Base-by-base conservation (phyloP, 495 filamentous ascomycete genomes). In the Glonium stellatum region DNA sequence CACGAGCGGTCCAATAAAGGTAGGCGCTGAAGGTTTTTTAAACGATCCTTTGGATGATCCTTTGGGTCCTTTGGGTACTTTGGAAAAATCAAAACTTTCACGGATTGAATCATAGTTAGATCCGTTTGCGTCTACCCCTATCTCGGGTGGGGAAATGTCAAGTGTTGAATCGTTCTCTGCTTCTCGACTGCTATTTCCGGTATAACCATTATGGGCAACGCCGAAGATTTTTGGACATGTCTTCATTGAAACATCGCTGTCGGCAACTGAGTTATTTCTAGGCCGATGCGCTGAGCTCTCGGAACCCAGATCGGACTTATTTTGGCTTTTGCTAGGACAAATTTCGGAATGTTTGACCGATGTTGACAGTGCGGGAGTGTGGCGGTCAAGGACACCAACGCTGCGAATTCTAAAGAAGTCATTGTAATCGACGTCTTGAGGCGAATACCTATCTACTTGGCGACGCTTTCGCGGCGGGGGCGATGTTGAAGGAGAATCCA, bases 11-110 rank as follows among this genome's bases (percentile, higher is more conserved):
- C 10, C 12, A 11, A 44, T 44, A 18, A 18, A 18, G 39, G 39
- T 44, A 48, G 23, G n/a, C 21, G 18, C 21, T 22, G 34, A 49
- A 21, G 18, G 19, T 18, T 36, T 25, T 15, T 15, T 21, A 19
- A 23, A 57, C 18, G 15, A 4, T 23, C 10, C 34, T 57, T 21
- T 21, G 39, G 12, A 57, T n/a, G 15, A 11, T 12, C 10, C 34
- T 57, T 21, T 39, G 1, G 35, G 55, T 10, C 46, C 57, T 39
- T 54, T 59, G 10, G 57, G 57, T n/a, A 59, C 57, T 25, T 48
- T 57, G 10, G 55, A 57, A n/a, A 57, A 47, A 57, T 57, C 48
- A 21, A 52, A 25, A 47, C 21, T 9, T 18, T 18, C 44, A 47
- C 21, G n/a, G 9, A 22, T 47, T 18, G n/a, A 22, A 9, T 18